Evolutionary conservation across 2,329 filamentous ascomycete species (phyloP), one percentile per base, ranked within the genome.

Genomic region (Diaporthe australafricana): DNA sequence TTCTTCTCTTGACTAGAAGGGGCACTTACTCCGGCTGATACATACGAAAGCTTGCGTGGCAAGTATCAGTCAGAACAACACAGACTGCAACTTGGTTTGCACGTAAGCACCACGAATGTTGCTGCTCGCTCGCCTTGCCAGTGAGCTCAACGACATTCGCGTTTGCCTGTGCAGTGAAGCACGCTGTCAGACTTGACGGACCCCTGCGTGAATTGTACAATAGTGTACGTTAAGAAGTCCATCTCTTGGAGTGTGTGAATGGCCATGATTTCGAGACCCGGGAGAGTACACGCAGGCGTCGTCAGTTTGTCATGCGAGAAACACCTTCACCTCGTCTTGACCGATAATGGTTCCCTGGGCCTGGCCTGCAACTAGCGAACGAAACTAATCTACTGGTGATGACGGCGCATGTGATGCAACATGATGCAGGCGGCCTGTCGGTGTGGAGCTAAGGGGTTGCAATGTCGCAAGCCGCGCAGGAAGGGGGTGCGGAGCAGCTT

Each of bases 371-470:
- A 38, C 40, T 63, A 45, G 45, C n/a, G 40, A 45, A 16, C 65
- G 40, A 45, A 27, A 38, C 55, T 50, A 48, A 57, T 60, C 60
- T 25, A 27, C 16, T 32, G 53, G 42, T 22, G 45, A 48, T 57
- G 56, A 40, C 66, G 48, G 55, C 47, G 68, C 71, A 71, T 70
- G 68, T 68, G 69, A 71, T 66, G 72, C 69, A 69, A 57, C 50
- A 55, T 66, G 71, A 63, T 73, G 72, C 72, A 63, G 55, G 32
- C 38, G 48, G 48, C 40, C 66, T 66, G 69, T 57, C 72, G 69
- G 72, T 73, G 72, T 73, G 70, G 72, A 73, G 68, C 42, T 32
- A 53, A 38, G 56, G 69, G 56, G 27, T 47, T 48, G 50, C 52
- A 62, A 38, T 27, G 50, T 53, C 56, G 53, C 63, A 65, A 50